A percentile compares a stretch with the other conserved stretches of the same genome.
These are phyloP conservation scores for Rugonectria rugulosa DNA, from an alignment of 2,329 filamentous ascomycete species.

Conservation along the genomic window DNA sequence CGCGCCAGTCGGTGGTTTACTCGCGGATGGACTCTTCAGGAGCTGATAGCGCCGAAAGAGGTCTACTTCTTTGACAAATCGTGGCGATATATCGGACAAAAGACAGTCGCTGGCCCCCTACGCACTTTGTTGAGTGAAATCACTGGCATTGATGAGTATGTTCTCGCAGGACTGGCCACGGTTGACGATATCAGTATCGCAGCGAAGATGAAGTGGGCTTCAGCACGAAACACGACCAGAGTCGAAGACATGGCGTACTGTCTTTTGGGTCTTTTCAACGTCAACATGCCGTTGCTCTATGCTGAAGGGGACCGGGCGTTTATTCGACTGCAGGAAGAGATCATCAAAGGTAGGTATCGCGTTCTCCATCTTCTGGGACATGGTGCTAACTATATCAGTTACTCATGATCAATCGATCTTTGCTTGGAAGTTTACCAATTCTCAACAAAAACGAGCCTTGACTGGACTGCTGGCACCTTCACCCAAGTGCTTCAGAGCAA, in stretches of 20 bases:
- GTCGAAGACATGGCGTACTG: conserved; percentile 14
- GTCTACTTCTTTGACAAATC: conserved; percentile 11
- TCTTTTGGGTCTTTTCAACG: conserved; percentile 7
- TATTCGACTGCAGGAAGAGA: conserved; percentile 12
- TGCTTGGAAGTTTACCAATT: neutral
- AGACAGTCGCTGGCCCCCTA: neutral
- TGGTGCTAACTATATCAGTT: neutral
- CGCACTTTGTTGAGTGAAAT: neutral
- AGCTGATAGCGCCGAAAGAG: conserved; percentile 2
- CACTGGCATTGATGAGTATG: conserved; percentile 5
- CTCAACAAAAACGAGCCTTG: neutral
- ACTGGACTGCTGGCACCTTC: neutral
- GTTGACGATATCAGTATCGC: conserved; percentile 8
- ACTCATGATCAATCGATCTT: conserved; percentile 4
- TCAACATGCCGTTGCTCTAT: conserved; percentile 13
- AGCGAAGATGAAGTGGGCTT: conserved; percentile 12
- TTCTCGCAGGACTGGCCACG: neutral
- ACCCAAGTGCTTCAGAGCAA: neutral
- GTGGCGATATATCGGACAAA: conserved; percentile 13
- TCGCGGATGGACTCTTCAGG: conserved; percentile 26
- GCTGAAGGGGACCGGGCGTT: conserved; percentile 8
- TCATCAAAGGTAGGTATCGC: neutral
- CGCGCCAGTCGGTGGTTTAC: conserved; percentile 5
- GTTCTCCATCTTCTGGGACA: neutral
- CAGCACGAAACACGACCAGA: conserved; percentile 2